Evolutionary conservation across 1,284 basidiomycete genomes (phyloP), one percentile per base, ranked within the genome.

Genomic region (Calocybe gambosa): DNA sequence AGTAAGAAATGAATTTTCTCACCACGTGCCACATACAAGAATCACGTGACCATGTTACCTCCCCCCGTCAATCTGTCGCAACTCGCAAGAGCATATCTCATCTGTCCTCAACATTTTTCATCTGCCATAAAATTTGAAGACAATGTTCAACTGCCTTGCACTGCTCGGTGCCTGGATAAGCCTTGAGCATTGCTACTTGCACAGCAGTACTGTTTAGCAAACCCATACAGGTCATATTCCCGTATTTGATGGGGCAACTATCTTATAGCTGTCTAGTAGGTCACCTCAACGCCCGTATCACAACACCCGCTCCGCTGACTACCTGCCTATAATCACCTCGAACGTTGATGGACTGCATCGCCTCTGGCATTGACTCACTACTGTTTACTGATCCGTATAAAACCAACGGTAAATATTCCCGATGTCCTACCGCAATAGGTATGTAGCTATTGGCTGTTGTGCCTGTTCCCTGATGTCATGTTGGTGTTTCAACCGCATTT

Each of bases 401-500:
- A 34, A 3, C 31, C 31, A 34, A 13, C 31, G 31, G 31, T 34
- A 3, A 16, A 34, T 34, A 3, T 34, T 15, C 31, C 31, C 31
- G 15, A 34, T 13, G 13, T 34, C 31, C 31, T 34, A 34, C 31
- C 31, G 31, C 31, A 34, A 34, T 15, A 15, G 31, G 31, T 34
- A 39, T 23, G 3, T 21, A 44, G 38, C 16, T 45, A 45, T 47
- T 13, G 28, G 37, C 8, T 47, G 47, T 36, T 52, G 54, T 58
- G 49, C 59, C 58, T 59, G 58, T 47, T 39, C 41, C 46, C 52
- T 57, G 47, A 55, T 55, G 55, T 44, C 51, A 39, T 43, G n/a
- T 43, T 45, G 36, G 52, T 46, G 60, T 63, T 62, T 62, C 60
- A 57, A 57, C 50, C 47, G 52, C 43, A 46, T 49, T 56, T 56